Conservation (phyloP, 192 early-diverging fungal genomes). For the Chytriomyces sp. region DNA sequence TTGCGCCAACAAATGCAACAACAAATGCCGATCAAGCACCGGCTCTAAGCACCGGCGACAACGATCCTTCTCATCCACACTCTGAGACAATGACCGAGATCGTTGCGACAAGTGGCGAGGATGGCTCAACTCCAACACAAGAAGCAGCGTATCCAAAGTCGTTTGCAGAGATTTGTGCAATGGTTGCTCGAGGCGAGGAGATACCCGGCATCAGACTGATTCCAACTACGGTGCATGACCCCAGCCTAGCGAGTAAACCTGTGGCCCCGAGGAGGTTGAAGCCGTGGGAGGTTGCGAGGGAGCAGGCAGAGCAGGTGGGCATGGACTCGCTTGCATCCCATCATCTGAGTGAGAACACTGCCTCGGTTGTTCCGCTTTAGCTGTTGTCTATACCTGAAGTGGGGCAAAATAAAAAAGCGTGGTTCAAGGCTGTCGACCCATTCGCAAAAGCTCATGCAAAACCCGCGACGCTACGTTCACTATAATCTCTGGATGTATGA, state of each 20-base stretch:
- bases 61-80: background rate
- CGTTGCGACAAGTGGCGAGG: background rate
- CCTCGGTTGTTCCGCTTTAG: background rate
- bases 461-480: no score
- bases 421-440: no score
- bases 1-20: background rate
- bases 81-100: background rate
- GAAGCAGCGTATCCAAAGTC: conserved; percentile 44
- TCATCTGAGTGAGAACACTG: background rate
- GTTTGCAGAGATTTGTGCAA: conserved; percentile 53
- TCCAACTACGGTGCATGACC: conserved; percentile 47
- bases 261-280: background rate
- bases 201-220: conserved; percentile 51
- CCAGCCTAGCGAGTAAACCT: conserved; percentile 4
- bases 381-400: no score
- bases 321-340: background rate
- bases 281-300: conserved; percentile 17
- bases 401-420: no score
- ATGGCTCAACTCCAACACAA: background rate
- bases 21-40: background rate
- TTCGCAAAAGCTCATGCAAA: no score
- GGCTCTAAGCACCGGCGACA: background rate
- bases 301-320: background rate
- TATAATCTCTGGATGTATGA: no score
- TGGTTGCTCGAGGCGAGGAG: conserved; percentile 46